Evolutionary conservation across 371 early-diverging fungal genomes (phyloP).

Genomic region (Mortierella sp.): DNA sequence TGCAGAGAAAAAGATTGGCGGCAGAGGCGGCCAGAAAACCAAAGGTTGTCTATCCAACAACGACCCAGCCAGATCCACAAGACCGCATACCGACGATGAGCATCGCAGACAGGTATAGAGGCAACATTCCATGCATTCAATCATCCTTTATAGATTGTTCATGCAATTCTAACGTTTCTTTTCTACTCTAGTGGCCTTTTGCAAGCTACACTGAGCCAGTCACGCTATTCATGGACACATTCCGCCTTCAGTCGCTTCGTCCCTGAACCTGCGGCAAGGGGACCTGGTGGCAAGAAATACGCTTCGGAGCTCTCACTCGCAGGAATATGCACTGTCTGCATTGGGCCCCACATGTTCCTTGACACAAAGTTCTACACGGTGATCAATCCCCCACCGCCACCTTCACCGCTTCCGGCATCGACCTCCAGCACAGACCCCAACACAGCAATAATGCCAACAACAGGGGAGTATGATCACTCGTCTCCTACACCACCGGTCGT

Average conservation of each 20-base stretch:
- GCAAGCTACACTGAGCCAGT: slow-evolving; percentile 33
- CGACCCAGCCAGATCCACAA: slow-evolving; percentile 19
- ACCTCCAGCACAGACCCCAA: slow-evolving; percentile 7
- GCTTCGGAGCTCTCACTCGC: slow-evolving; percentile 33
- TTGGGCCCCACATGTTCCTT: slow-evolving; percentile 51
- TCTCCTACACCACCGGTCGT: slow-evolving; percentile 17
- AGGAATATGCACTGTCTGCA: slow-evolving; percentile 44
- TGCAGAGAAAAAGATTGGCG: slow-evolving; percentile 9
- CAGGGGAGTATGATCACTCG: slow-evolving; percentile 12
- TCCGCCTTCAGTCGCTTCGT: slow-evolving; percentile 35
- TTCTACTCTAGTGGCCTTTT: slow-evolving; percentile 27
- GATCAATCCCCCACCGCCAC: slow-evolving; percentile 29
- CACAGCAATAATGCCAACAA: slow-evolving; percentile 6
- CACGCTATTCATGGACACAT: slow-evolving; percentile 41
- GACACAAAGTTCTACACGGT: slow-evolving; percentile 49
- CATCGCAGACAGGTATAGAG: slow-evolving; percentile 40
- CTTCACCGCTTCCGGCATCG: slow-evolving; percentile 2
- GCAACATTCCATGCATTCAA: neutral
- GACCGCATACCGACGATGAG: slow-evolving; percentile 36
- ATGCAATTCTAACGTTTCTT: neutral
- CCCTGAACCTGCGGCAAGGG: slow-evolving; percentile 38
- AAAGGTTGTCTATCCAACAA: slow-evolving; percentile 30
- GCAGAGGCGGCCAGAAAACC: slow-evolving; percentile 14
- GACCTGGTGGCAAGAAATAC: slow-evolving; percentile 32
- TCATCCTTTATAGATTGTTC: neutral